These are phyloP conservation scores for Pseudopyrenochaeta lycopersici DNA, from an alignment of 2,329 filamentous ascomycete genomes.

Conservation along the genomic window DNA sequence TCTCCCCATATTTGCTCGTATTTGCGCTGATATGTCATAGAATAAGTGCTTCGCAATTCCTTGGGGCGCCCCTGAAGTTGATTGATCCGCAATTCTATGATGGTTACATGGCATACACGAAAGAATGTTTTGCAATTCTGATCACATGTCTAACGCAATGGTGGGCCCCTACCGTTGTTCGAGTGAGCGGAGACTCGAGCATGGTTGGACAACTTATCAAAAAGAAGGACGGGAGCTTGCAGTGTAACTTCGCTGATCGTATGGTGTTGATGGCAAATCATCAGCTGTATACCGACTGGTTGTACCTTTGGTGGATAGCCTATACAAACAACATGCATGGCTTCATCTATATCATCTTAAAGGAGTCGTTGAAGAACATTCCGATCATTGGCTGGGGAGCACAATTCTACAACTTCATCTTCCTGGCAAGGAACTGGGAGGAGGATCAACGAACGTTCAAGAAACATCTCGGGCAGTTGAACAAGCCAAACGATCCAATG, in stretches of 20 bases:
- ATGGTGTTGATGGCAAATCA: slow-evolving; percentile 88
- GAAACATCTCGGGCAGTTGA: slow-evolving; percentile 75
- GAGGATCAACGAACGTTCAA: slow-evolving; percentile 79
- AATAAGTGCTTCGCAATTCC: slow-evolving; percentile 73
- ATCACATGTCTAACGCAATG: slow-evolving; percentile 83
- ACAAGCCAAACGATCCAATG: slow-evolving; percentile 78
- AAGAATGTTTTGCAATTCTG: slow-evolving; percentile 81
- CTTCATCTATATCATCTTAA: slow-evolving; percentile 88
- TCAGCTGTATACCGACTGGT: slow-evolving; percentile 88
- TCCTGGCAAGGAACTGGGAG: slow-evolving; percentile 89
- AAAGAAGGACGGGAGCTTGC: slow-evolving; percentile 74
- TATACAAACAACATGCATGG: slow-evolving; percentile 87
- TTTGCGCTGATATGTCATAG: slow-evolving; percentile 36
- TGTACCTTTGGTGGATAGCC: slow-evolving; percentile 94
- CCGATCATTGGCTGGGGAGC: slow-evolving; percentile 83
- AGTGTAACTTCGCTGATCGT: slow-evolving; percentile 82
- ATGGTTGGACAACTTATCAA: slow-evolving; percentile 78
- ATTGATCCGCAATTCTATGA: slow-evolving; percentile 82
- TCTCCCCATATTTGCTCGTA: neutral
- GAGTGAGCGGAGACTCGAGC: slow-evolving; percentile 83
- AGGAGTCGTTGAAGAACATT: slow-evolving; percentile 84
- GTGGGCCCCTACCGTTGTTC: slow-evolving; percentile 84
- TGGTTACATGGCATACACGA: slow-evolving; percentile 86
- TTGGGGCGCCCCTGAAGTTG: slow-evolving; percentile 79
- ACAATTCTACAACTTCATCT: slow-evolving; percentile 89